Base-by-base conservation (phyloP, 2,329 filamentous ascomycete genomes). In the Nothophoma quercina region DNA sequence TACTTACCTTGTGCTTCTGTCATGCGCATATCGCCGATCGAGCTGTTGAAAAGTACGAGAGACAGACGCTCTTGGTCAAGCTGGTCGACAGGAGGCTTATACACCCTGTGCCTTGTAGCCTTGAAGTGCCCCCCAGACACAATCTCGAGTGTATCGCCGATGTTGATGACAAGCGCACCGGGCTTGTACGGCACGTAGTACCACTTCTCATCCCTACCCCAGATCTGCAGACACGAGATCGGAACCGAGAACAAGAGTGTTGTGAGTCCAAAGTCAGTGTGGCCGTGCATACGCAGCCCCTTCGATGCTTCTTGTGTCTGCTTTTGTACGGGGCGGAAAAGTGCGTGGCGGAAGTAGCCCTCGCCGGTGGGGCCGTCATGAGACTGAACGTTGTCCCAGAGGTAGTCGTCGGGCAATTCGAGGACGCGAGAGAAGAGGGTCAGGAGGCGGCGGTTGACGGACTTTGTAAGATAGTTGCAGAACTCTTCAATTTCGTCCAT, bases 401-500 rank as follows among this genome's bases (percentile, higher is more conserved):
- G 60, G 29, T 65, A 63, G 25, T 65, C 51, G 34, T 65, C 62
- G 8, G 62, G 60, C 7, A 65, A 39, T 26, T 65, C 62, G 32
- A 65, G 58, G 1, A 65, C 62, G n/a, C 60, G 58, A 1, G 62
- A 65, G 43, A 65, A 63, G 6, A 65, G 53, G 4, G 58, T 63
- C 18, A 65, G 58, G 8, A 65, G 56, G 2, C 78, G 68, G 4
- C 77, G 71, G 62, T 80, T 81, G 15, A 81, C 78, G 0, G 77
- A 80, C 35, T 77, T 69, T 12, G 77, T 80, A n/a, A 81, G 64
- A 56, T 81, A 81, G 63, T 77, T 73, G 68, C 73, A 73, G 61
- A 80, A 79, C 0, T 71, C 68, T 43, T 74, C 74, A 41, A 81
- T 79, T 56, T 81, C 79, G 53, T 81, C 79, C 78, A 81, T 80